phyloP scores from a whole-genome alignment of 2,329 filamentous ascomycete genomes.

The Boeremia lycopersici region DNA sequence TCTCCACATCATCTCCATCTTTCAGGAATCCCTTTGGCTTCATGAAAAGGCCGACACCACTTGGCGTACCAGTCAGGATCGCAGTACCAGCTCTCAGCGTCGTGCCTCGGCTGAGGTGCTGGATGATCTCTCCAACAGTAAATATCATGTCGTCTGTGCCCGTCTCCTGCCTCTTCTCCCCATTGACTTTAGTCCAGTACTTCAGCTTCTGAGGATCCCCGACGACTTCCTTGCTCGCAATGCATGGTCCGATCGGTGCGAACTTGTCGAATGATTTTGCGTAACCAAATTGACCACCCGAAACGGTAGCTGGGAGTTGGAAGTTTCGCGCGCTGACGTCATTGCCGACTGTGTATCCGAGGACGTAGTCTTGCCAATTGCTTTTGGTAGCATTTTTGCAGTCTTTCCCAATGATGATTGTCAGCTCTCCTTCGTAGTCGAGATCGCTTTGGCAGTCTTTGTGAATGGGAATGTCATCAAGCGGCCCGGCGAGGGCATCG shows the following conservation, averaged over 20 bases:
- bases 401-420: slow-evolving; percentile 41
- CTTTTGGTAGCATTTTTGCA: slow-evolving; percentile 53
- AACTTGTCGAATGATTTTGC: slow-evolving; percentile 55
- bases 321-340: slow-evolving; percentile 66
- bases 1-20: slow-evolving; percentile 45
- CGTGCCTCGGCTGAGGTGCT: slow-evolving; percentile 53
- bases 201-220: slow-evolving; percentile 41
- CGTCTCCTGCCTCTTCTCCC: slow-evolving; percentile 51
- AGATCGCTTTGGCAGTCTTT: slow-evolving; percentile 38
- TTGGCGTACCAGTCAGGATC: slow-evolving; percentile 59
- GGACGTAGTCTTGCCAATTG: slow-evolving; percentile 64
- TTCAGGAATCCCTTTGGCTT: slow-evolving; percentile 46
- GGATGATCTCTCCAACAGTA: slow-evolving; percentile 50
- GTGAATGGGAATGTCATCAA: slow-evolving; percentile 40
- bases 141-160: slow-evolving; percentile 57
- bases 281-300: slow-evolving; percentile 49
- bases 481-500: slow-evolving; percentile 43
- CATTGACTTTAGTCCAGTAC: slow-evolving; percentile 53
- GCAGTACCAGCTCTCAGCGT: slow-evolving; percentile 55
- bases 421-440: slow-evolving; percentile 49
- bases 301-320: slow-evolving; percentile 49
- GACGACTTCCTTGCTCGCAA: slow-evolving; percentile 43
- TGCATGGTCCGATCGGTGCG: slow-evolving; percentile 52
- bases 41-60: slow-evolving; percentile 47
- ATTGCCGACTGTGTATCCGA: slow-evolving; percentile 69